Percentiles rank a stretch among this genome's conserved stretches.
Evolutionary conservation across 164 flowering plant species (phyloP).

Genomic region (Euptelea pleiosperma): DNA sequence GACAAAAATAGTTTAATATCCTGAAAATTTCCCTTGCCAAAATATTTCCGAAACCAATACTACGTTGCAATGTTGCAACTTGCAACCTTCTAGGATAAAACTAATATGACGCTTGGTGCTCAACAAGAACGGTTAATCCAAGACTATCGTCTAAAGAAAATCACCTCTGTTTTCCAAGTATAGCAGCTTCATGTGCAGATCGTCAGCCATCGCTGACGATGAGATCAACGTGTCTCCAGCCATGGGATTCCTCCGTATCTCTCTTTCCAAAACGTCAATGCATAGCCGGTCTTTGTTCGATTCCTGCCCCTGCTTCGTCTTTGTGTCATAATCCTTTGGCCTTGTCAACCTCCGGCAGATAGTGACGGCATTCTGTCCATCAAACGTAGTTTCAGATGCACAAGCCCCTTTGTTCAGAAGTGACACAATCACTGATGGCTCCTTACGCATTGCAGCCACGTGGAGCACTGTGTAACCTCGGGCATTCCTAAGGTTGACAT

Average conservation of each 20-base stretch:
- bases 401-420: conserved; percentile 55
- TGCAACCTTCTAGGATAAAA: no score
- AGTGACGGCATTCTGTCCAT: conserved; percentile 52
- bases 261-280: conserved; percentile 63
- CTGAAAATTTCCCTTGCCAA: no score
- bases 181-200: conserved; percentile 46
- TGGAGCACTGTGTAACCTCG: conserved; percentile 70
- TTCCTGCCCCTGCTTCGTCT: conserved; percentile 54
- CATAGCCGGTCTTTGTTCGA: conserved; percentile 57
- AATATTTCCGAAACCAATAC: no score
- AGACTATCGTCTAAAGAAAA: no score
- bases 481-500: conserved; percentile 46
- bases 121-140: no score
- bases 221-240: conserved; percentile 27
- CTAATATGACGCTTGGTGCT: no score
- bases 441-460: conserved; percentile 70
- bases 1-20: no score
- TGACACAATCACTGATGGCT: conserved; percentile 57
- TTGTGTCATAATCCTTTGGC: conserved; percentile 59
- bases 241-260: conserved; percentile 47
- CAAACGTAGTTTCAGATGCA: conserved; percentile 44
- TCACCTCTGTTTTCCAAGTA: conserved; percentile 71
- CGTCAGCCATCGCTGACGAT: conserved; percentile 37
- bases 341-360: conserved; percentile 63
- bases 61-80: no score